Evolutionary conservation across 2,329 filamentous ascomycete genomes (phyloP), one percentile per base, ranked within the genome.

Genomic region (Epichloe aotearoae): DNA sequence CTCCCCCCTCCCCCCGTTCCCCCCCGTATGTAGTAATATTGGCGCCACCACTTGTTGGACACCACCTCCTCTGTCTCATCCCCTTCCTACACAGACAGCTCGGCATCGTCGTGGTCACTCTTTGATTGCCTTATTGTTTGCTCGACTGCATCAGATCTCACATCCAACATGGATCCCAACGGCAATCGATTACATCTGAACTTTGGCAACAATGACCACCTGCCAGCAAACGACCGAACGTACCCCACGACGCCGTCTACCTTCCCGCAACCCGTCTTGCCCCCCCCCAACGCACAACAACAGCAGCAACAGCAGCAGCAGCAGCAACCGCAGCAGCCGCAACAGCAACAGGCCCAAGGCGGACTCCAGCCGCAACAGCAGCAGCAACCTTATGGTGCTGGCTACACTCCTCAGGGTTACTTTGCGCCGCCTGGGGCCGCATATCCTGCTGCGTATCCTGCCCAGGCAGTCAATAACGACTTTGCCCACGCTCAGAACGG

Each of bases 181-280:
- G 82, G 82, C 62, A 79, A 79, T 57, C 76, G 79, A 52, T 74
- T 85, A 51, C 76, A 79, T 63, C 75, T 86, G 63, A 84, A 84
- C 68, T 79, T 83, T 59, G 76, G 73, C 63, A 83, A 77, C 67
- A 82, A 80, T 67, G 79, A 83, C 59, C 80, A 81, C 61, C 76
- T 81, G 54, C 69, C 79, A 51, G 61, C 68, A 61, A 76, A 74
- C 66, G 84, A 84, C 66, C 77, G 84, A 64, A 74, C 81, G 58
- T 89, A 87, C 74, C 86, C 85, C 59, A 89, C 91, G 49, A 96
- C 91, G 10, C 91, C 91, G 49, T 96, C 91, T 57, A 95, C 90
- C 53, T 97, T 97, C 34, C 47, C 47, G 30, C 47, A 61, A 63
- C 49, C 37, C 51, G 26, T 37, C 51, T 36, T 44, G 15, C 34